A percentile compares a stretch with the other conserved stretches of the same genome.
phyloP scores from a whole-genome alignment of 2,329 filamentous ascomycete genomes.

The Eutypella sp. region DNA sequence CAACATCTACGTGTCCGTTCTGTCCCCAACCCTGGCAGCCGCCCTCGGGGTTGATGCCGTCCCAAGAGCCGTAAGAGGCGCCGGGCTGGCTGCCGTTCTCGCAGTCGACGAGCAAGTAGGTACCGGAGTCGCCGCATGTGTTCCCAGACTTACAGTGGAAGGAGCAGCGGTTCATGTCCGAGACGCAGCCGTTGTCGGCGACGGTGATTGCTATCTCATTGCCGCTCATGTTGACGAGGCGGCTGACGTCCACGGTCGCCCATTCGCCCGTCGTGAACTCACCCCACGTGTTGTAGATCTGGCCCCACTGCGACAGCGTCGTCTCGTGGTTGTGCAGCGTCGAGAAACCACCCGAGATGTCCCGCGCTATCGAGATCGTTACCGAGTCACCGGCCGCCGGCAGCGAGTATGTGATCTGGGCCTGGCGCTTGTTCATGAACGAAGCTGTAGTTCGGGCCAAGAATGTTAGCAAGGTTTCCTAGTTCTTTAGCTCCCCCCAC shows the following conservation, averaged over 20 bases:
- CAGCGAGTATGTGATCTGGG: constrained; percentile 34
- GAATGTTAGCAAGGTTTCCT: not conserved
- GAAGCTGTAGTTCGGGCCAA: constrained; percentile 12
- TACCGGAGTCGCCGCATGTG: constrained; percentile 27
- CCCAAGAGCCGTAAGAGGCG: constrained; percentile 14
- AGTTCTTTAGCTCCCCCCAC: not conserved
- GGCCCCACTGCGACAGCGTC: constrained; percentile 29
- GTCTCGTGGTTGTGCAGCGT: constrained; percentile 26
- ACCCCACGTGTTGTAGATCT: constrained; percentile 38
- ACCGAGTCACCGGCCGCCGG: constrained; percentile 26
- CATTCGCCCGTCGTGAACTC: constrained; percentile 31
- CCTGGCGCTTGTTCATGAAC: constrained; percentile 23
- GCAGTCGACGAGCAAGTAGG: constrained; percentile 35
- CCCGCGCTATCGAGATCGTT: constrained; percentile 32
- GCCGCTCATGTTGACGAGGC: constrained; percentile 40
- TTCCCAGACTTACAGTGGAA: constrained; percentile 34
- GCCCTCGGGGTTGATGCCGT: constrained; percentile 21
- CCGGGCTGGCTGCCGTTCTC: constrained; percentile 18
- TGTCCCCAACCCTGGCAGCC: constrained; percentile 26
- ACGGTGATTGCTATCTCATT: constrained; percentile 28
- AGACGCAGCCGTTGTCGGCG: constrained; percentile 33
- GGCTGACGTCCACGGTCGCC: constrained; percentile 31
- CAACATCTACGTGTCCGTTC: constrained; percentile 12
- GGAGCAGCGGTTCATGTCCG: constrained; percentile 36
- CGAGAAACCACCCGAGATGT: constrained; percentile 35